Base-by-base conservation (phyloP, 1,284 basidiomycete genomes). In the Cutaneotrichosporon sp. region DNA sequence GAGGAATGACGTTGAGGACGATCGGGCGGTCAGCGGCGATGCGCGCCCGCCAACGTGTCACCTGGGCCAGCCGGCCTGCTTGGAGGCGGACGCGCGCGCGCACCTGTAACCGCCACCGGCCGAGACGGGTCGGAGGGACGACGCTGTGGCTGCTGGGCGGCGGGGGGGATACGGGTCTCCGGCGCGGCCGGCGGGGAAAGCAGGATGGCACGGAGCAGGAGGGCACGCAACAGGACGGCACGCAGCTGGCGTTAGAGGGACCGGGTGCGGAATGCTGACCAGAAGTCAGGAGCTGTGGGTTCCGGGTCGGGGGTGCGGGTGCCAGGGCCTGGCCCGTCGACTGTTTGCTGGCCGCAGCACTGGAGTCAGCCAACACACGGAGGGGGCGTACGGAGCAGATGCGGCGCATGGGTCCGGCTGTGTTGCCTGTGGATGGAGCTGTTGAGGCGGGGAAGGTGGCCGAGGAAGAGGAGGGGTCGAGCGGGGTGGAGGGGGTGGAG, bases 31-130 rank as follows among this genome's bases (percentile, higher is more conserved):
- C 14, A 24, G 24, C 11, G 46, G 24, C 11, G 47, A 50, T 13
- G 47, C 47, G 47, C 9, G 46, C 47, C 27, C 22, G 33, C 51
- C 51, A 53, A 4, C 33, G 20, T 11, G 33, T 34, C 34, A 53
- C 33, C 20, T 24, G 33, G 3, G 51, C 51, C 11, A 53, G 34
- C n/a, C 33, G 51, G 13, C 22, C 34, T 7, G 51, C 33, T 9
- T 38, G 51, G 20, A 53, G 33, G 13, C 51, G 51, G 22, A 53
- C 20, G 33, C 51, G 51, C 10, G 51, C 51, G 24, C 51, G 51
- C 9, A 27, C 51, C 51, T 53, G 51, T 13, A 53, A 14, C n/a
- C 34, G n/a, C 51, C 51, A 53, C 34, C 51, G 33, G 3, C 33
- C 51, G 20, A 53, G 22, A 6, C 51, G 33, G 20, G 51, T 38